Conservation (phyloP, 2,329 filamentous ascomycete species). For the Aspergillus carbonarius region DNA sequence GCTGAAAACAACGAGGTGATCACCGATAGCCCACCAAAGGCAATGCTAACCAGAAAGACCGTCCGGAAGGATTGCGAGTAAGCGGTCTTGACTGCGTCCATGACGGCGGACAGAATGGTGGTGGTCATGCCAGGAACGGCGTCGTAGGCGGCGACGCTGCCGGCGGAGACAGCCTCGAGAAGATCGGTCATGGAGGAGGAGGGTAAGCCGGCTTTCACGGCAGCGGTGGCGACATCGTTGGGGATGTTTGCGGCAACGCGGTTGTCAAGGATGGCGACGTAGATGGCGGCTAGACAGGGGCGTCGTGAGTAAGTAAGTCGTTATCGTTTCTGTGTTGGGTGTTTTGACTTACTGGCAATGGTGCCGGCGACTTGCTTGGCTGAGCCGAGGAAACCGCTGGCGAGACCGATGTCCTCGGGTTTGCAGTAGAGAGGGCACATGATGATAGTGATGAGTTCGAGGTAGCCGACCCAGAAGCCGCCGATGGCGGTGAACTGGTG, state of each 20-base stretch:
- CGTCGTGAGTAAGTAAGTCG: not conserved
- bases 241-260: not conserved
- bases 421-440: slow-evolving; percentile 3
- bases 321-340: not conserved
- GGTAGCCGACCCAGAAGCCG: slow-evolving; percentile 5
- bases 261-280: slow-evolving; percentile 1
- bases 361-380: slow-evolving; percentile 3
- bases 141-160: not conserved
- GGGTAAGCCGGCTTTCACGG: not conserved
- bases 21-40: not conserved
- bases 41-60: not conserved
- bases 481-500: slow-evolving; percentile 1
- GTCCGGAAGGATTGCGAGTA: slow-evolving; percentile 3
- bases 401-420: not conserved
- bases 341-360: not conserved
- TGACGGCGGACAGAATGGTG: not conserved
- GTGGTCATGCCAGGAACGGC: not conserved
- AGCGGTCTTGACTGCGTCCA: not conserved
- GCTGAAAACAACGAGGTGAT: not conserved
- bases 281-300: not conserved
- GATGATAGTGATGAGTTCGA: slow-evolving; percentile 3
- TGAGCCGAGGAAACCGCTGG: slow-evolving; percentile 3
- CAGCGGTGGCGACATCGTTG: not conserved
- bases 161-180: not conserved
- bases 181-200: not conserved